Evolutionary conservation across 169 alveolate species (phyloP).

Genomic region (Babesia divergens): DNA sequence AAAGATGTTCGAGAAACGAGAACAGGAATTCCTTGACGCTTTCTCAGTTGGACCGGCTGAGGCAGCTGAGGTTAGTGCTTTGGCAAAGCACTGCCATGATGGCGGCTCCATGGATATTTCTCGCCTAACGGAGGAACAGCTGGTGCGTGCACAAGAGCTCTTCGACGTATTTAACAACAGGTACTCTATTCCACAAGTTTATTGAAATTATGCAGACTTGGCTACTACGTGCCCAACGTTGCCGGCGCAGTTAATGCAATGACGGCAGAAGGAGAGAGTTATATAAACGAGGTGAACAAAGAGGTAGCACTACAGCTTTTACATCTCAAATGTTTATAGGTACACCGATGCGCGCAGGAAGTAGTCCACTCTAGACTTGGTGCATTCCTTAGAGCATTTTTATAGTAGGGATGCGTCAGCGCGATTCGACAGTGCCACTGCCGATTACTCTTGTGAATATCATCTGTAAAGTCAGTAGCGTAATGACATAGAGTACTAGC

Average conservation of each 20-base stretch:
- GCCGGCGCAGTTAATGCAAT: slow-evolving; percentile 30
- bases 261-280: slow-evolving; percentile 25
- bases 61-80: slow-evolving; percentile 31
- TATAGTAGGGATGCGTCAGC: background rate
- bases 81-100: slow-evolving; percentile 44
- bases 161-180: slow-evolving; percentile 15
- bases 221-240: slow-evolving; percentile 50
- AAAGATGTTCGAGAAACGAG: slow-evolving; percentile 30
- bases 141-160: slow-evolving; percentile 15
- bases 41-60: slow-evolving; percentile 50
- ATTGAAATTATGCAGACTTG: slow-evolving; percentile 16
- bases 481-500: slow-evolving; percentile 37
- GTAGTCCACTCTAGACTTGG: background rate
- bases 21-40: slow-evolving; percentile 42
- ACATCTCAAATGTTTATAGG: background rate
- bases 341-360: slow-evolving; percentile 17
- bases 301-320: background rate
- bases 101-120: slow-evolving; percentile 32
- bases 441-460: slow-evolving; percentile 28
- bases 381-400: slow-evolving; percentile 7
- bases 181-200: background rate
- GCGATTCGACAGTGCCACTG: background rate
- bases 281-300: slow-evolving; percentile 19
- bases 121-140: slow-evolving; percentile 27
- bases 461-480: slow-evolving; percentile 34